phyloP scores from a whole-genome alignment of 2,329 filamentous ascomycete genomes.

The Pseudopyrenochaeta lycopersici region DNA sequence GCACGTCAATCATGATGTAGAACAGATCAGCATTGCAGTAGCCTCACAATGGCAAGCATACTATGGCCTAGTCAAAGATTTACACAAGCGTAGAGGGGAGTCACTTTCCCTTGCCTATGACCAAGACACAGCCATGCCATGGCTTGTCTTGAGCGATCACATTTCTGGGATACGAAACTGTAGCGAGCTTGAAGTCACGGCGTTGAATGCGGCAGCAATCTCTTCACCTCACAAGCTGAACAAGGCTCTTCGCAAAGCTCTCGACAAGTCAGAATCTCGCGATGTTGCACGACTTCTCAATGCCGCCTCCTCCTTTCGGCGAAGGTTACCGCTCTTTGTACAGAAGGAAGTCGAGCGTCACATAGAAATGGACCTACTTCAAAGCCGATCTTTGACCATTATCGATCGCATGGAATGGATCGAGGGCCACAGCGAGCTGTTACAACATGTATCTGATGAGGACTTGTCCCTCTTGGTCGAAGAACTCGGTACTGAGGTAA shows the following conservation, averaged over 20 bases:
- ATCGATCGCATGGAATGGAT: slow-evolving; percentile 79
- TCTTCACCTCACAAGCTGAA: slow-evolving; percentile 22
- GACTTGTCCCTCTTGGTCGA: slow-evolving; percentile 68
- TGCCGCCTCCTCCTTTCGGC: slow-evolving; percentile 74
- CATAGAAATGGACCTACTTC: slow-evolving; percentile 76
- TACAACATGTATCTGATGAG: slow-evolving; percentile 82
- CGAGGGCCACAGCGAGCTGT: slow-evolving; percentile 80
- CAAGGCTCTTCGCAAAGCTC: slow-evolving; percentile 36
- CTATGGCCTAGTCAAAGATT: slow-evolving; percentile 82
- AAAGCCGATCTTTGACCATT: slow-evolving; percentile 66
- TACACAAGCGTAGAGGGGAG: slow-evolving; percentile 87
- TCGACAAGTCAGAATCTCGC: slow-evolving; percentile 50
- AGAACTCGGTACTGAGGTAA: slow-evolving; percentile 62
- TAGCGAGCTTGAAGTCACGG: slow-evolving; percentile 77
- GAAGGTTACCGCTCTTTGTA: slow-evolving; percentile 74
- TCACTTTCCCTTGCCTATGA: slow-evolving; percentile 82
- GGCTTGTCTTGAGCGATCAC: slow-evolving; percentile 85
- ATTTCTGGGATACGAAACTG: slow-evolving; percentile 82
- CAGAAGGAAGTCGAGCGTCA: slow-evolving; percentile 72
- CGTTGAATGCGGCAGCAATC: slow-evolving; percentile 68
- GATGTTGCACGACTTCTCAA: slow-evolving; percentile 71
- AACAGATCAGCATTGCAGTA: slow-evolving; percentile 75
- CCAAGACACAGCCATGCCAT: slow-evolving; percentile 73
- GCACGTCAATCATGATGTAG: slow-evolving; percentile 74
- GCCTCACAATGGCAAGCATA: slow-evolving; percentile 90